phyloP scores from a whole-genome alignment of 179 eudicot species.

The Drosera spatulata region DNA sequence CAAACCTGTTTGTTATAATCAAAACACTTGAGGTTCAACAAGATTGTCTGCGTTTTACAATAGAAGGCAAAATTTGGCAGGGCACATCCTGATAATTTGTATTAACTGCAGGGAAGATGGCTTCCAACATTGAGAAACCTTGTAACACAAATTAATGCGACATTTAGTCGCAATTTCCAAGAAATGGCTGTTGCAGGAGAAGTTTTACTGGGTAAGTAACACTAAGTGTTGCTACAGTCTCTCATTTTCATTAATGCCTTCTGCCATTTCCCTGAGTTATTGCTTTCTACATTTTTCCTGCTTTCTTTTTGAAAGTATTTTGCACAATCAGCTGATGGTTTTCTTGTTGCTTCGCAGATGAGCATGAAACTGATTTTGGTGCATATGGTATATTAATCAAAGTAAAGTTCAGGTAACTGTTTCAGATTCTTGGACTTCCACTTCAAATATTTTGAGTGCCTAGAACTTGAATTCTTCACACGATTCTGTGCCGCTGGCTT shows the following conservation, averaged over 20 bases:
- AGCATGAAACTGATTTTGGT: constrained; percentile 70
- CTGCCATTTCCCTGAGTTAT: neutral
- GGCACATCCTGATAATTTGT: neutral
- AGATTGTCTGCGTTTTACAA: neutral
- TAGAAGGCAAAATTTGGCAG: neutral
- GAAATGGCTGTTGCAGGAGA: constrained; percentile 99
- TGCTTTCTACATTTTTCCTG: neutral
- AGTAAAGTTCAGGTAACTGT: constrained; percentile 87
- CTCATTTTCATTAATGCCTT: neutral
- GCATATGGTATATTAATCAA: constrained; percentile 82
- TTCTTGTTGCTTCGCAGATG: constrained; percentile 41
- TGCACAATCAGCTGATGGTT: constrained; percentile 3
- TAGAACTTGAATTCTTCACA: neutral
- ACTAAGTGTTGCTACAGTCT: neutral
- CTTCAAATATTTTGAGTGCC: neutral
- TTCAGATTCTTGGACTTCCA: neutral
- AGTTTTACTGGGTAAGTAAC: constrained; percentile 67
- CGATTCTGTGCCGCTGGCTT: neutral
- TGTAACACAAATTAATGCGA: constrained; percentile 70
- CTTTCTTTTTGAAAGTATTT: neutral
- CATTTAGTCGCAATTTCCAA: constrained; percentile 80
- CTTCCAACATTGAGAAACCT: constrained; percentile 85
- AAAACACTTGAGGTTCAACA: no score
- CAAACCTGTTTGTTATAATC: no score
- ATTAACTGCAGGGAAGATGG: constrained; percentile 66